Evolutionary conservation across 2,329 filamentous ascomycete genomes (phyloP).

Genomic region (Pseudocercospora fijiensis): DNA sequence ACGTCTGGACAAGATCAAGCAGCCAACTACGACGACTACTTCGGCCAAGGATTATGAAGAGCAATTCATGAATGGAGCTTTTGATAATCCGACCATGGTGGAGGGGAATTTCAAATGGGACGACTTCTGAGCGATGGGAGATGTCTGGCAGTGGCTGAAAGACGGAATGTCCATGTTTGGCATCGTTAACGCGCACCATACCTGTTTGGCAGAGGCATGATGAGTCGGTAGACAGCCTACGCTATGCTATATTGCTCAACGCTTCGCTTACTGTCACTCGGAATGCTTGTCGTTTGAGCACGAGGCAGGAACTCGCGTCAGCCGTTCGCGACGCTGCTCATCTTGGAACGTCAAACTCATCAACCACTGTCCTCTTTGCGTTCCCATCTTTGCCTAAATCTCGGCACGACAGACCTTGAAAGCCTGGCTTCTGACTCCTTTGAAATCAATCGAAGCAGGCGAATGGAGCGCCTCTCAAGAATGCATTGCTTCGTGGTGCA

Average conservation of each 20-base stretch:
- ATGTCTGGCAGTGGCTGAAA: not conserved
- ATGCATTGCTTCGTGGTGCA: no score
- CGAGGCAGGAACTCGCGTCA: no score
- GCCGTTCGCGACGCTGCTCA: no score
- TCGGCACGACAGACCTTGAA: no score
- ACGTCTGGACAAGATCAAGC: slow-evolving; percentile 33
- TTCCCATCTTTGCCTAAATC: no score
- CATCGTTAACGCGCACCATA: not conserved
- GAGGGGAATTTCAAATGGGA: slow-evolving; percentile 25
- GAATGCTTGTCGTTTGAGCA: no score
- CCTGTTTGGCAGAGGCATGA: not conserved
- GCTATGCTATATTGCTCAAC: not conserved
- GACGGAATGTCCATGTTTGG: not conserved
- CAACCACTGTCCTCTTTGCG: no score
- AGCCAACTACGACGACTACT: slow-evolving; percentile 29
- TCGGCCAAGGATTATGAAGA: slow-evolving; percentile 37
- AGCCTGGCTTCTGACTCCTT: no score
- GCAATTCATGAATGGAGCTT: slow-evolving; percentile 30
- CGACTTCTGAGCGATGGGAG: slow-evolving; percentile 3
- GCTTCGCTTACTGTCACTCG: not conserved
- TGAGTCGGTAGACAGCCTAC: not conserved
- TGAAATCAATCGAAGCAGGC: no score
- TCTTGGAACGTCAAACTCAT: no score
- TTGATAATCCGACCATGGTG: slow-evolving; percentile 31
- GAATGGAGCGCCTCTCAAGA: no score